These are phyloP conservation scores for Linnemannia exigua DNA, from an alignment of 192 early-diverging fungal species.

Conservation along the genomic window DNA sequence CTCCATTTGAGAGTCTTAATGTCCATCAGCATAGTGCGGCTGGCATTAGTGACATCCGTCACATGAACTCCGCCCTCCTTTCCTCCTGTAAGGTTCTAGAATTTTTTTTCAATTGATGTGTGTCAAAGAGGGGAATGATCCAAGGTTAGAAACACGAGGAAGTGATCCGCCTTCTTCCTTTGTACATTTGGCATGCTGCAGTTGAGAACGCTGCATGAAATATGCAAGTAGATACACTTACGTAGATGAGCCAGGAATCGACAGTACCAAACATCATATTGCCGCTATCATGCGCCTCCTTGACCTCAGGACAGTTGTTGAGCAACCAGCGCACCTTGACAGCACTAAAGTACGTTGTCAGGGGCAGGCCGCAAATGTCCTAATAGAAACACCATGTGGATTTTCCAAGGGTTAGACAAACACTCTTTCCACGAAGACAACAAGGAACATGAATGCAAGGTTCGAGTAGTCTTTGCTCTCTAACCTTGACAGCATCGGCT, in stretches of 20 bases:
- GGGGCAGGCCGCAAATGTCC: slow-evolving; percentile 84
- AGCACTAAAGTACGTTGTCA: slow-evolving; percentile 94
- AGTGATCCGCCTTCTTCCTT: too few species aligned
- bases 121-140: background rate
- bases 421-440: background rate
- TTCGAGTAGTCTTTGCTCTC: background rate
- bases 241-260: slow-evolving; percentile 95
- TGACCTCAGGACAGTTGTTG: slow-evolving; percentile 81
- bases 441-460: background rate
- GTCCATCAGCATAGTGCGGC: slow-evolving; percentile 96
- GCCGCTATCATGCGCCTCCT: slow-evolving; percentile 79
- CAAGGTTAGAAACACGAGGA: background rate
- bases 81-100: slow-evolving; percentile 89
- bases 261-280: slow-evolving; percentile 89
- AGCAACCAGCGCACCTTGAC: slow-evolving; percentile 95
- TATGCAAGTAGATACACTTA: slow-evolving; percentile 33
- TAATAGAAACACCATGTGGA: background rate
- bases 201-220: background rate
- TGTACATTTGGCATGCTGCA: too few species aligned
- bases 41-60: slow-evolving; percentile 95
- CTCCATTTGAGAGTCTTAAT: slow-evolving; percentile 87
- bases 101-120: too few species aligned
- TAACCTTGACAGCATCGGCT: slow-evolving; percentile 52
- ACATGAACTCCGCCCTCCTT: slow-evolving; percentile 77
- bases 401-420: background rate